Evolutionary conservation across 2,329 filamentous ascomycete species (phyloP), one percentile per base, ranked within the genome.

Genomic region (Calonectria multiphialidica): DNA sequence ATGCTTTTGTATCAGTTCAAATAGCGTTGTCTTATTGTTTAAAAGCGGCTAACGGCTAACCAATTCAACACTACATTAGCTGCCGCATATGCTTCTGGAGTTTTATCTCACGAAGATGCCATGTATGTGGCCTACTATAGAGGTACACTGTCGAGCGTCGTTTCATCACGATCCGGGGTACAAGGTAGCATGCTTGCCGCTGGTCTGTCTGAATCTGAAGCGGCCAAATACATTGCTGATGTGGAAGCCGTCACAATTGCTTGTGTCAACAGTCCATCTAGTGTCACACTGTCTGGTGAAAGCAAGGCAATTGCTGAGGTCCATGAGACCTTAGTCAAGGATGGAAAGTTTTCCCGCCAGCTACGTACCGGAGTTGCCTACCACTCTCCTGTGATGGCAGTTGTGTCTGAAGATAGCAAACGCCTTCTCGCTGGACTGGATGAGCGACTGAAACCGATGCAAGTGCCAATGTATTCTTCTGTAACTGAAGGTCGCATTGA

Each of bases 241-340:
- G 33, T 4, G 3, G 33, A 45, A 6, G 66, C 37, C 0, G 68
- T 80, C 2, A 72, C 67, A 1, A 77, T 85, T 53, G 84, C 82
- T 1, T 88, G 88, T 74, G 84, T 86, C 71, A 90, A 90, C 79
- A 88, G 86, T 37, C 87, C 87, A 0, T 79, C 82, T 0, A 89
- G 84, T 63, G 75, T 86, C 8, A 90, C 88, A 0, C 81, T 90
- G 0, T 88, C 88, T 0, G 88, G 88, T 4, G 84, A 86, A 44
- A 81, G 83, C 40, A 76, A 76, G 0, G 83, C 82, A 2, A 82
- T 90, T 5, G 82, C 85, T 4, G 81, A 83, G 66, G 73, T 88
- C 1, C 82, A 76, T 2, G 50, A 63, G 2, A 63, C 53, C 12
- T 62, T 85, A 37, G 81, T 86, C 33, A 82, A 84, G 35, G 83